Conservation (phyloP, 176 grass and related monocot species). For the Oryza punctata region DNA sequence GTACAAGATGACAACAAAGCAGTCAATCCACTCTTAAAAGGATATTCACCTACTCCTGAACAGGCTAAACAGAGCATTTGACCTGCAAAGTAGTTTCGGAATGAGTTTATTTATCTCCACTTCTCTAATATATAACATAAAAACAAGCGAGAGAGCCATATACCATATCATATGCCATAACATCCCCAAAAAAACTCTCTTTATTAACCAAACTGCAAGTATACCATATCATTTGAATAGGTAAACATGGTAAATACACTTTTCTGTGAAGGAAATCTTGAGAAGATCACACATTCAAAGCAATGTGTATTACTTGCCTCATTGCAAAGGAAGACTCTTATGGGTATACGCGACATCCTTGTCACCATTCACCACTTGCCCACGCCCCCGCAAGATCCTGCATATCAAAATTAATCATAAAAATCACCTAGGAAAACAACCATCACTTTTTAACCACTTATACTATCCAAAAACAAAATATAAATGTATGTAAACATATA, state of each 20-base stretch:
- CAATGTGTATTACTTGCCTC: conserved; percentile 15
- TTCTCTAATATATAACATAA: not conserved
- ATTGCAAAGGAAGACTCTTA: conserved; percentile 69
- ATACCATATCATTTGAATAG: not conserved
- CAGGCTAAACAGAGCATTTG: not conserved
- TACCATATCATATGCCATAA: not conserved
- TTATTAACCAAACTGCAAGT: not conserved
- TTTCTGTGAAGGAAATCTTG: not conserved
- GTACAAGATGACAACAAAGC: not conserved
- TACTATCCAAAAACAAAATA: not conserved
- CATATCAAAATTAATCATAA: conserved; percentile 34
- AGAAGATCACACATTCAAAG: conserved; percentile 13
- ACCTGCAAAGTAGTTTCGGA: conserved; percentile 16
- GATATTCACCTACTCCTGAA: conserved; percentile 19
- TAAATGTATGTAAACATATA: not conserved
- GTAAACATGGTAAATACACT: not conserved
- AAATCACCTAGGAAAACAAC: not conserved
- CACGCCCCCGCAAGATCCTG: conserved; percentile 85
- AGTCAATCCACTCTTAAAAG: conserved; percentile 28
- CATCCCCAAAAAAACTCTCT: not conserved
- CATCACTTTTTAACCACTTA: not conserved
- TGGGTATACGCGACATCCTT: conserved; percentile 77
- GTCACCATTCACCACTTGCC: conserved; percentile 85
- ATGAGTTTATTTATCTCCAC: not conserved
- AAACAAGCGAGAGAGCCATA: not conserved